These are phyloP conservation scores for Dalbergia oliveri DNA, from an alignment of 306 rosid species.

Conservation along the genomic window DNA sequence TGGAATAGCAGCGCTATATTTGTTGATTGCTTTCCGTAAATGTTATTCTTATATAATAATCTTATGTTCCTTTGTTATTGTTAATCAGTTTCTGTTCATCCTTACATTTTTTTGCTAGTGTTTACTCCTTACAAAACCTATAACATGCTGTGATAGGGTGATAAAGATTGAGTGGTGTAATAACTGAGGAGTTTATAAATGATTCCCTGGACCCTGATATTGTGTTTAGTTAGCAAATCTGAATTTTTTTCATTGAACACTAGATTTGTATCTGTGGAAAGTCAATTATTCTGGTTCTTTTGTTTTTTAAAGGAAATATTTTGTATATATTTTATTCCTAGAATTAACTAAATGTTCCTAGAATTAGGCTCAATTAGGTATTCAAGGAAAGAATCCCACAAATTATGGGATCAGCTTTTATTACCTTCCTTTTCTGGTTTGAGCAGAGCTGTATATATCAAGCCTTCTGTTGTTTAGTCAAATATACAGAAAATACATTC, in stretches of 20 bases:
- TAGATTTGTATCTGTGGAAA: not conserved
- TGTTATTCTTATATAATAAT: not conserved
- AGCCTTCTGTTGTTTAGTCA: no score
- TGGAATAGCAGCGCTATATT: conserved; percentile 13
- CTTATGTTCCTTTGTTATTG: conserved; percentile 20
- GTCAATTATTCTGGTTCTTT: no score
- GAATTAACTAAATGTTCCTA: no score
- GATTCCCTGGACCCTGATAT: not conserved
- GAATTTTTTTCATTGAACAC: not conserved
- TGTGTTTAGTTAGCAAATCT: conserved; percentile 13
- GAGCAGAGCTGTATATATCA: no score
- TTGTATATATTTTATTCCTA: no score
- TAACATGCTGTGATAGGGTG: conserved; percentile 5
- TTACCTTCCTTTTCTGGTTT: no score
- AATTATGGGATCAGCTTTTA: no score
- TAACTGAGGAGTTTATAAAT: not conserved
- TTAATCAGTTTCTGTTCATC: conserved; percentile 9
- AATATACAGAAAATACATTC: no score
- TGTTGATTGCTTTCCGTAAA: conserved; percentile 10
- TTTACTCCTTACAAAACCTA: no score
- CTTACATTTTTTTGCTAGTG: not conserved
- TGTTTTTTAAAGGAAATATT: no score
- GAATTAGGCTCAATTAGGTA: no score
- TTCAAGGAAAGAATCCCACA: no score
- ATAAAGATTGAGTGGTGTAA: conserved; percentile 10